Evolutionary conservation across 2,329 filamentous ascomycete species (phyloP), one percentile per base, ranked within the genome.

Genomic region (Fusarium verrucosum): DNA sequence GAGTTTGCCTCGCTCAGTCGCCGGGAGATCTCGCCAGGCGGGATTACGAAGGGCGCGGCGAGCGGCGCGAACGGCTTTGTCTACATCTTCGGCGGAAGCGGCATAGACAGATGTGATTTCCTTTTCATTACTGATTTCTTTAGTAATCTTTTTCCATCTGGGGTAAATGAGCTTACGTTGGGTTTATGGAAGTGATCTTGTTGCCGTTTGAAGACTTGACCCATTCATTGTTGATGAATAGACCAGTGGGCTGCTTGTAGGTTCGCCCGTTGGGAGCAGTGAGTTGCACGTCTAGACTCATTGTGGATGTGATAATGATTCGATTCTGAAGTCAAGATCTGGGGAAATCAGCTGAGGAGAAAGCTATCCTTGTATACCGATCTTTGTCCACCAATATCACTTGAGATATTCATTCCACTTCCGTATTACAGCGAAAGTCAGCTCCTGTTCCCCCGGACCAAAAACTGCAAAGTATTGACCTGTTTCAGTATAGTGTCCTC

Each of bases 201-300:
- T 65, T 58, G 20, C 76, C 87, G 77, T 65, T 85, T 80, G 50
- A 85, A 79, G 75, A 85, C 85, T 59, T 85, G 43, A 91, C 87
- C 74, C 89, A 92, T 72, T 91, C 87, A 60, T 92, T 92, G 80
- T 91, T 90, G 78, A 92, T 92, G 77, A 92, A 92, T 13, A 92
- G 82, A 13, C 90, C 90, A 11, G 84, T 85, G 10, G 88, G 88
- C 74, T 90, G 87, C 26, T 77, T 80, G 68, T 90, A 91, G 68
- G 86, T 87, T 70, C 80, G 82, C 70, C 89, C 89, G 76, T 92
- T 92, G 11, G 76, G 76, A 10, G 76, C 76, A 33, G 68, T 75
- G 38, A 77, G 72, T 57, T 76, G 56, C 10, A 71, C 62, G 36
- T 71, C 51, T 30, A 69, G 30, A 28, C 50, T 68, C 69, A 71